These are phyloP conservation scores for Dacryopinax primogenitus DNA, from an alignment of 768 basidiomycete genomes.

Conservation along the genomic window DNA sequence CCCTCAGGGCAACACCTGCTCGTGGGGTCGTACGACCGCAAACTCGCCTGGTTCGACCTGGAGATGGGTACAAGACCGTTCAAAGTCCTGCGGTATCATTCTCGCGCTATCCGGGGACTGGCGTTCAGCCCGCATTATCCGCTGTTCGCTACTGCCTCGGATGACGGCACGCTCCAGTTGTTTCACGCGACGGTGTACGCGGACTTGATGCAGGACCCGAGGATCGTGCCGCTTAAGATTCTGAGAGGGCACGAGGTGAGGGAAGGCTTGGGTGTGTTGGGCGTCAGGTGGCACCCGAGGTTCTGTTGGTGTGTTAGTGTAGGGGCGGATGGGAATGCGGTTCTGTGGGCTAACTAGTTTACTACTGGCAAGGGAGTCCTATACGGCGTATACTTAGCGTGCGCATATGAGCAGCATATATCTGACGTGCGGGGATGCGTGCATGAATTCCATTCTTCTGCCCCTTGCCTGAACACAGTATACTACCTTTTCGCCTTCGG, in stretches of 20 bases:
- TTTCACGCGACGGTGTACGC: constrained; percentile 93
- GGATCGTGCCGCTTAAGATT: constrained; percentile 96
- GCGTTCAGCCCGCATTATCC: constrained; percentile 92
- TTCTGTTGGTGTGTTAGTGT: constrained; percentile 89
- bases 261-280: constrained; percentile 83
- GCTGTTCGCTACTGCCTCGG: constrained; percentile 89
- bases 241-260: constrained; percentile 76
- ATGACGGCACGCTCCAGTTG: constrained; percentile 92
- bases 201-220: constrained; percentile 91
- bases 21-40: constrained; percentile 94
- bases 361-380: too few relatives aligned
- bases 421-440: background rate
- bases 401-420: background rate
- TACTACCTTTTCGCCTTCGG: background rate
- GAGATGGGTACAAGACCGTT: constrained; percentile 95
- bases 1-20: constrained; percentile 92
- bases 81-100: constrained; percentile 93
- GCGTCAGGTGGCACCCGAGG: constrained; percentile 74
- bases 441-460: too few relatives aligned
- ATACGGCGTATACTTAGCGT: background rate
- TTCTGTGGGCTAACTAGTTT: constrained; percentile 51
- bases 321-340: constrained; percentile 80
- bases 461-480: too few relatives aligned
- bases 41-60: constrained; percentile 97
- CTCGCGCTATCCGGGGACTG: constrained; percentile 81